A percentile compares a stretch with the other conserved stretches of the same genome.
These are phyloP conservation scores for Lumnitzera racemosa DNA, from an alignment of 345 rosid species.

Conservation along the genomic window DNA sequence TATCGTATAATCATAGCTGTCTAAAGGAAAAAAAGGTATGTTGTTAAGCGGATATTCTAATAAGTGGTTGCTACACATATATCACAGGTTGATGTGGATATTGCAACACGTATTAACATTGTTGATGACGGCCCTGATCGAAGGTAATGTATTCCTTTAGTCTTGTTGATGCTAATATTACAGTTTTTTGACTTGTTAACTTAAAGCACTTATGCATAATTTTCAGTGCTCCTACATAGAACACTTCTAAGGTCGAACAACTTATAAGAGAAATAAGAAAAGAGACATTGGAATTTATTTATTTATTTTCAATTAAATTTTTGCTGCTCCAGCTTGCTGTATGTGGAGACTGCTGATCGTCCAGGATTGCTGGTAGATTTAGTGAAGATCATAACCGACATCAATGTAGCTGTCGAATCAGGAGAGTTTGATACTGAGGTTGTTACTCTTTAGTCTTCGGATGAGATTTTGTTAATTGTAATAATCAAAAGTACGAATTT, in stretches of 20 bases:
- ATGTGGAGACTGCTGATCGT: constrained; percentile 88
- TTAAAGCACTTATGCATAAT: too few species aligned
- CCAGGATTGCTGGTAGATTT: constrained; percentile 93
- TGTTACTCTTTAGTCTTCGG: not conserved
- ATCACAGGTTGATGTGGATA: constrained; percentile 88
- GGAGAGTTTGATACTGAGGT: constrained; percentile 99
- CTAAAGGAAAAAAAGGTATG: too few species aligned
- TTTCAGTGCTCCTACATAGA: too few species aligned
- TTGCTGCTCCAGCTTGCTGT: constrained; percentile 53
- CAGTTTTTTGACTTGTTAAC: too few species aligned
- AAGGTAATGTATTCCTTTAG: constrained; percentile 42
- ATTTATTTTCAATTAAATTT: not conserved
- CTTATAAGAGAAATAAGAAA: not conserved
- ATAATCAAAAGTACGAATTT: not conserved
- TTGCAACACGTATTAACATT: constrained; percentile 66
- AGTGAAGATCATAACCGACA: constrained; percentile 72
- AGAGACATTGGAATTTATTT: too few species aligned
- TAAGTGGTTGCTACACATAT: not conserved
- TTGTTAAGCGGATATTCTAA: too few species aligned
- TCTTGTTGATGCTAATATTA: constrained; percentile 8
- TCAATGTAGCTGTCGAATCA: constrained; percentile 71
- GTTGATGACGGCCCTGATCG: constrained; percentile 69
- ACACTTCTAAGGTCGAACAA: not conserved
- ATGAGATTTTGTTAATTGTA: not conserved
- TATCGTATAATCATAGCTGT: too few species aligned